Conservation (phyloP, 371 early-diverging fungal species). For the Mucor ambiguus region DNA sequence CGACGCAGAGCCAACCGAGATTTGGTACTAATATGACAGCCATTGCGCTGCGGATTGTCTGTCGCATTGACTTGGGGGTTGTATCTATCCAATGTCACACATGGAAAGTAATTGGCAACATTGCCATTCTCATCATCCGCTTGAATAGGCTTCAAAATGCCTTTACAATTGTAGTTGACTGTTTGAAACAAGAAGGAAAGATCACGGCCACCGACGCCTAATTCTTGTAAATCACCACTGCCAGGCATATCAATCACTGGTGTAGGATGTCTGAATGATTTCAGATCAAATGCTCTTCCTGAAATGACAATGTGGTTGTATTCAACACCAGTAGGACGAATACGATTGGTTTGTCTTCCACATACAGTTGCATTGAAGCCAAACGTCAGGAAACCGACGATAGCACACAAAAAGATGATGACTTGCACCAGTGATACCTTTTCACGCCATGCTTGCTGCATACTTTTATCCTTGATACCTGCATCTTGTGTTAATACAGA, state of each 20-base stretch:
- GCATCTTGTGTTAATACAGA: not conserved
- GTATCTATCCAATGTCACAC: constrained; percentile 56
- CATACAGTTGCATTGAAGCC: constrained; percentile 66
- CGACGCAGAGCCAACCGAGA: constrained; percentile 50
- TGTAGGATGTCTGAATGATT: constrained; percentile 43
- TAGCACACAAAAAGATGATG: constrained; percentile 62
- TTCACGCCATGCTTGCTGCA: constrained; percentile 94
- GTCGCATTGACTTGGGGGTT: constrained; percentile 46
- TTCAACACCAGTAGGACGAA: constrained; percentile 52
- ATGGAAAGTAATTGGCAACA: constrained; percentile 76
- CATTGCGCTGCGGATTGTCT: constrained; percentile 58
- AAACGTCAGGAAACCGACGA: constrained; percentile 71
- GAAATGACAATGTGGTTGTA: constrained; percentile 53
- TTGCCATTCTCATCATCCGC: constrained; percentile 51
- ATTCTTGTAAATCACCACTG: constrained; percentile 60
- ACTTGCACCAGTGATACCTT: constrained; percentile 82
- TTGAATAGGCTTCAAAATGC: constrained; percentile 52
- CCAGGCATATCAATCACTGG: constrained; percentile 41
- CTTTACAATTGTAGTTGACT: constrained; percentile 71
- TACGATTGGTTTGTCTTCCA: constrained; percentile 56
- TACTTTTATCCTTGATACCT: constrained; percentile 56
- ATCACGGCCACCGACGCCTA: constrained; percentile 74
- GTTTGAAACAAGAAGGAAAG: constrained; percentile 80
- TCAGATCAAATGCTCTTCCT: constrained; percentile 59
- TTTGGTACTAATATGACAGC: constrained; percentile 66